Evolutionary conservation across 73 alveolate species (phyloP), one percentile per base, ranked within the genome.

Genomic region (Breviolum minutum): DNA sequence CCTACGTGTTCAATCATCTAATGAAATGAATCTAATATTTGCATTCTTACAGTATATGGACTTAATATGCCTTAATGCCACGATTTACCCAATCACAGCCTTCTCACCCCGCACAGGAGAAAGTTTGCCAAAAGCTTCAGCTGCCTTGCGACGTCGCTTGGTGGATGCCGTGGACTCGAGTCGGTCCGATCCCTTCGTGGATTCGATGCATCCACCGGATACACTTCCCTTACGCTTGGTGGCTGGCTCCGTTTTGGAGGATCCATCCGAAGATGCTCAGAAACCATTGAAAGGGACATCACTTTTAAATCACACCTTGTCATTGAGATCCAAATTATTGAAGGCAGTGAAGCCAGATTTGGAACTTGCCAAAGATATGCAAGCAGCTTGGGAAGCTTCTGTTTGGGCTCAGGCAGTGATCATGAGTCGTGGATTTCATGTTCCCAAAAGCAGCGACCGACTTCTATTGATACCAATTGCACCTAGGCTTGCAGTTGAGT

Each of bases 401-500:
- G 97, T 87, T 14, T 87, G 94, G 94, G 94, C 94, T 10, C 94
- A 85, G 79, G 94, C 97, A 2, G 97, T 92, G 90, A 92, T 92
- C 76, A 92, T 92, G 97, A 71, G 90, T 40, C 76, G 97, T 13
- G 97, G 68, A 13, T 92, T 92, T 71, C 85, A 92, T 2, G 86
- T 74, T 2, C 97, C 96, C 27, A 90, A 90, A 24, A 74, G 27
- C 32, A 90, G 96, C 87, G 96, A 90, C 54, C 96, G 96, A 62
- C 87, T 90, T 74, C 40, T 70, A 63, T 62, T 90, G 77, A 90
- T 90, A 61, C 96, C 96, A 24, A 90, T 90, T n/a, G 95, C 22
- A 19, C 29, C 27, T 10, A 17, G 68, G 69, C 19, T 14, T 17
- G 54, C 54, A 40, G 3, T 0, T 40, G 54, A 40, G 54, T 40